phyloP scores from a whole-genome alignment of 768 basidiomycete species.

The Agrocybe pediades region DNA sequence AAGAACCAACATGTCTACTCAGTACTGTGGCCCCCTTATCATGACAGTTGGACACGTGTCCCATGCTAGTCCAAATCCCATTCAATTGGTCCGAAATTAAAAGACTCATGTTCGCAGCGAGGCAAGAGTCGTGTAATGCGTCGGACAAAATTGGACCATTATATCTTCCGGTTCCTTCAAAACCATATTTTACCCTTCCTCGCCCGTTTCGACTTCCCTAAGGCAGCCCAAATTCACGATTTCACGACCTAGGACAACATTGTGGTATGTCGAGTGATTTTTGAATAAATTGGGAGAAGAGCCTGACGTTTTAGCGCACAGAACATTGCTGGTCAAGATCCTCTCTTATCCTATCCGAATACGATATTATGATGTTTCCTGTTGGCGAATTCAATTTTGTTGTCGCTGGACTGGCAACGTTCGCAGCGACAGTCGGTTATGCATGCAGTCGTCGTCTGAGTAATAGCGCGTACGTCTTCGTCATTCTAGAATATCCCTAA shows the following conservation, averaged over 20 bases:
- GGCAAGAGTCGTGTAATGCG: conserved; percentile 16
- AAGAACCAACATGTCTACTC: neutral
- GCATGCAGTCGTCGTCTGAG: conserved; percentile 48
- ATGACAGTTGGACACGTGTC: conserved; percentile 15
- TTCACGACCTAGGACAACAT: neutral
- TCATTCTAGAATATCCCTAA: too few species aligned
- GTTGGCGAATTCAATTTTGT: conserved; percentile 56
- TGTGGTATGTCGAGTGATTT: neutral
- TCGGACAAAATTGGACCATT: conserved; percentile 17
- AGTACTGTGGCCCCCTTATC: conserved; percentile 9
- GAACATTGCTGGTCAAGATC: neutral
- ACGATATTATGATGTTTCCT: conserved; percentile 41
- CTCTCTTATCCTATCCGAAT: neutral
- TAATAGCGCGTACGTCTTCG: conserved; percentile 32
- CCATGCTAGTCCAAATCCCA: conserved; percentile 7
- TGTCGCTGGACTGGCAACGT: conserved; percentile 57
- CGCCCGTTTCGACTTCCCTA: conserved; percentile 1
- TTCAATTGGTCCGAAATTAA: conserved; percentile 17
- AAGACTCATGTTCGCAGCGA: conserved; percentile 23
- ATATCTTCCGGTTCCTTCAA: conserved; percentile 9
- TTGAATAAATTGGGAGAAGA: neutral
- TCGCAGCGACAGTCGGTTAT: conserved; percentile 62
- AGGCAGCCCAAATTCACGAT: neutral
- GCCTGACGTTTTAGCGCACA: neutral
- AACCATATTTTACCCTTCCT: conserved; percentile 1